phyloP scores from a whole-genome alignment of 306 rosid species.

The Dicorynia guianensis region DNA sequence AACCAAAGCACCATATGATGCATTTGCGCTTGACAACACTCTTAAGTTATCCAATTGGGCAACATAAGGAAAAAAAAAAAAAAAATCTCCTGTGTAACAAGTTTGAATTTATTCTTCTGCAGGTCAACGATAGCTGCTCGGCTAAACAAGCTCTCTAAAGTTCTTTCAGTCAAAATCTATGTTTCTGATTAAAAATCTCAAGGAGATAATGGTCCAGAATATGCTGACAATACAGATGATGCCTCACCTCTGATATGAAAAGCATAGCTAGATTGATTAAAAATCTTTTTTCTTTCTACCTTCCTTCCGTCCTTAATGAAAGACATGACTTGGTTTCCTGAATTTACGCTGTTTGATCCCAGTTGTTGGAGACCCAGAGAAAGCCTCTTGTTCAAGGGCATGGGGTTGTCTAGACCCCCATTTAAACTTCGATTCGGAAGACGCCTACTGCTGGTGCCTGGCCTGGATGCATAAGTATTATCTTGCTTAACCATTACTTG shows the following conservation, averaged over 20 bases:
- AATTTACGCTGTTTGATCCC: conserved; percentile 52
- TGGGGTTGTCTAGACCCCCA: conserved; percentile 48
- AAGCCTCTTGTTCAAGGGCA: conserved; percentile 53
- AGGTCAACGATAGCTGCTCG: not conserved
- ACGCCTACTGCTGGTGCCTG: conserved; percentile 64
- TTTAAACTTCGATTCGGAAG: conserved; percentile 49
- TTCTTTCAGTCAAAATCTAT: not conserved
- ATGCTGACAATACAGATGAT: conserved; percentile 64
- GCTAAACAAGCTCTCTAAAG: conserved; percentile 7
- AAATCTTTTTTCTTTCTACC: conserved; percentile 38
- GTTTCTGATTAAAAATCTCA: conserved; percentile 32
- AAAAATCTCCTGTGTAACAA: conserved; percentile 11
- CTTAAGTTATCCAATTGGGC: conserved; percentile 28
- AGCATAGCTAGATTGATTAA: conserved; percentile 37
- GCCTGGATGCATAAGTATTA: conserved; percentile 49
- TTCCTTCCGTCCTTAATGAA: conserved; percentile 50
- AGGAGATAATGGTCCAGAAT: conserved; percentile 58
- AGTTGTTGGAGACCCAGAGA: conserved; percentile 55
- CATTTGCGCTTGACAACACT: conserved; percentile 30
- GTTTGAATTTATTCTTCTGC: not conserved
- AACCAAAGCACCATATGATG: conserved; percentile 3
- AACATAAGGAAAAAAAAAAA: conserved; percentile 22
- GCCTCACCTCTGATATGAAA: conserved; percentile 59
- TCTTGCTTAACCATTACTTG: conserved; percentile 50
- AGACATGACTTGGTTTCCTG: conserved; percentile 46